A percentile compares a stretch with the other conserved stretches of the same genome.
phyloP scores from a whole-genome alignment of 176 grass and related monocot species.

The Musa beccarii region DNA sequence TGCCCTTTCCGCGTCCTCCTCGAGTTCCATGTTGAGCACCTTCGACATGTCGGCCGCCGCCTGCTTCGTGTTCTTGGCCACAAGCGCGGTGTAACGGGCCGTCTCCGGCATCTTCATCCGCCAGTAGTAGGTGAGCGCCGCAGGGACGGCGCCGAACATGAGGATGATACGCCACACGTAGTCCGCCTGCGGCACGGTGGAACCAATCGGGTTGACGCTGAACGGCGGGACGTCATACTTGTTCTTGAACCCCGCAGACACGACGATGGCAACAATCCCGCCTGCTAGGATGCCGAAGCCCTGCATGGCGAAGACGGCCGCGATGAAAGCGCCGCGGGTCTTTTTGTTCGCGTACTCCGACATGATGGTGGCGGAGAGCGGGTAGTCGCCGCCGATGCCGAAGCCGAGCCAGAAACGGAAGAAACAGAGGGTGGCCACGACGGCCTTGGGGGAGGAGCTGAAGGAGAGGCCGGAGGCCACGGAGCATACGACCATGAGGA shows the following conservation, averaged over 20 bases:
- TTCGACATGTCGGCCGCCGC: slow-evolving; percentile 64
- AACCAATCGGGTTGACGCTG: background rate
- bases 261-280: slow-evolving; percentile 32
- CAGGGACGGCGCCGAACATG: slow-evolving; percentile 60
- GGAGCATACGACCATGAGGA: slow-evolving; percentile 63
- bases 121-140: slow-evolving; percentile 71
- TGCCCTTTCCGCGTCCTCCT: slow-evolving; percentile 6
- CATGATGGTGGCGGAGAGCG: slow-evolving; percentile 59
- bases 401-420: slow-evolving; percentile 86
- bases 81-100: slow-evolving; percentile 73
- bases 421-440: slow-evolving; percentile 51
- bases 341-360: slow-evolving; percentile 73
- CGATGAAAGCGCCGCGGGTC: slow-evolving; percentile 75
- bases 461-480: slow-evolving; percentile 52
- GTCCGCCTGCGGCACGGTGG: slow-evolving; percentile 38
- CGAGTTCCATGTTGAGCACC: slow-evolving; percentile 43
- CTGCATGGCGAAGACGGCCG: slow-evolving; percentile 78
- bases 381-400: slow-evolving; percentile 72
- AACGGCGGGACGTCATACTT: slow-evolving; percentile 33
- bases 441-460: slow-evolving; percentile 25
- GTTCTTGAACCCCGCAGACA: slow-evolving; percentile 46
- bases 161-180: slow-evolving; percentile 71
- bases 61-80: slow-evolving; percentile 55
- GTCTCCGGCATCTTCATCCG: slow-evolving; percentile 94
- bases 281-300: slow-evolving; percentile 74